Conservation (phyloP, 2,329 filamentous ascomycete species). For the Diaporthe batatas region DNA sequence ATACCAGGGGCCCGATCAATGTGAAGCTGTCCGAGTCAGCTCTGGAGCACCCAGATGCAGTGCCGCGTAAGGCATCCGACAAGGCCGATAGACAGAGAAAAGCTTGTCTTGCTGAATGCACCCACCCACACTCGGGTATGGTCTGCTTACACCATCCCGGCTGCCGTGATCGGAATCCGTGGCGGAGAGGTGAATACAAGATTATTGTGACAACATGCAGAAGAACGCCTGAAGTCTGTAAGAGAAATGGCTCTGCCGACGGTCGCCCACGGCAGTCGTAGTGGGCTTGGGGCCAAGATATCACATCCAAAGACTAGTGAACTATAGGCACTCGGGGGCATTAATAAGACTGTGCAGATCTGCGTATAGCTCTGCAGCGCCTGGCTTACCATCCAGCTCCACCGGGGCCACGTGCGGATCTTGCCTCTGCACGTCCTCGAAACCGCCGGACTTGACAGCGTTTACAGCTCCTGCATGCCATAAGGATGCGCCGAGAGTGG, state of each 20-base stretch:
- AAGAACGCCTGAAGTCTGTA: too few species aligned
- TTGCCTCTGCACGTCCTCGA: neutral
- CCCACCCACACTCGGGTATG: neutral
- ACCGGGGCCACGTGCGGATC: too few species aligned
- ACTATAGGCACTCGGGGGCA: too few species aligned
- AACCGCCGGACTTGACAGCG: too few species aligned
- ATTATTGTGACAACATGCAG: neutral
- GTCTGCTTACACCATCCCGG: too few species aligned
- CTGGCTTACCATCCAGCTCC: neutral
- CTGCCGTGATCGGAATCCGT: too few species aligned
- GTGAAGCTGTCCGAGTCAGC: neutral
- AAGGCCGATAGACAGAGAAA: neutral
- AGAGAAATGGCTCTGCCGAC: neutral
- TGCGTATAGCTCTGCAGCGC: neutral
- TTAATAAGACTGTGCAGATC: too few species aligned
- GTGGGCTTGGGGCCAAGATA: too few species aligned
- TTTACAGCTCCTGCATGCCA: neutral
- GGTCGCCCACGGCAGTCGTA: neutral
- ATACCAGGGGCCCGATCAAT: neutral
- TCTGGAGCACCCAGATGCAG: neutral
- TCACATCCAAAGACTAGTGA: neutral
- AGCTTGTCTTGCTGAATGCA: neutral
- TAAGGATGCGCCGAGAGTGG: neutral
- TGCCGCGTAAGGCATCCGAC: neutral
- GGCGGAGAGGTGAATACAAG: too few species aligned